These are phyloP conservation scores for Heterobasidion parviporum DNA, from an alignment of 1,284 basidiomycete species.

Conservation along the genomic window DNA sequence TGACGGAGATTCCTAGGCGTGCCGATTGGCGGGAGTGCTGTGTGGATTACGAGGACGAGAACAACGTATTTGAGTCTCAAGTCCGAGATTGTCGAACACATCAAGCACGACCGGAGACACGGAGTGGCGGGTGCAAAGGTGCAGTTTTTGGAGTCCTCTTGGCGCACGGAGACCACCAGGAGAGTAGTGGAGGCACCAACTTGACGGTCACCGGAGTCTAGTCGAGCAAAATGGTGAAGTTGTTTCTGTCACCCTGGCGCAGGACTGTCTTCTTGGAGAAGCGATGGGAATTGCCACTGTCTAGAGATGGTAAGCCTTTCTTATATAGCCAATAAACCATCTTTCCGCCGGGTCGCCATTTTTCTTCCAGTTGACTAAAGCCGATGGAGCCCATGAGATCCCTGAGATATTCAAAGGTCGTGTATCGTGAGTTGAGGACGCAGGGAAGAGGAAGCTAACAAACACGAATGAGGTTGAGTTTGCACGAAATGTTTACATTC, in stretches of 20 bases:
- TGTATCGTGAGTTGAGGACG: conserved; percentile 75
- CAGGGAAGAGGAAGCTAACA: conserved; percentile 73
- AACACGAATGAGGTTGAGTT: not conserved
- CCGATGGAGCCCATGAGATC: conserved; percentile 57
- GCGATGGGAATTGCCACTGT: conserved; percentile 10
- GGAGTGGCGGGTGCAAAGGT: not conserved
- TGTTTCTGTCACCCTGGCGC: conserved; percentile 67
- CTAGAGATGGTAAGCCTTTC: conserved; percentile 21
- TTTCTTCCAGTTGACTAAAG: conserved; percentile 49
- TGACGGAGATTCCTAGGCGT: not conserved
- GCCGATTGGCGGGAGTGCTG: not conserved
- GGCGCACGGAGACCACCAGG: too few relatives aligned
- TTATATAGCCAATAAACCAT: conserved; percentile 72
- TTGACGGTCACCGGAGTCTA: not conserved
- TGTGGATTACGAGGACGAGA: not conserved
- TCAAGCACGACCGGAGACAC: not conserved
- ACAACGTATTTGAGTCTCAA: not conserved
- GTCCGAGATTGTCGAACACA: not conserved
- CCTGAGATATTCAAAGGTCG: conserved; percentile 50
- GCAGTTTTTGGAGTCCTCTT: not conserved
- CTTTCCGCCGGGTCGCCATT: conserved; percentile 61
- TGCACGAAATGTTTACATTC: not conserved
- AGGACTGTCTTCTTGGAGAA: conserved; percentile 54
- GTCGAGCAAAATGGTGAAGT: conserved; percentile 60
- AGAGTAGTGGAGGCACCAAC: not conserved